Conservation (phyloP, 345 rosid genomes). For the Trapa incisa region DNA sequence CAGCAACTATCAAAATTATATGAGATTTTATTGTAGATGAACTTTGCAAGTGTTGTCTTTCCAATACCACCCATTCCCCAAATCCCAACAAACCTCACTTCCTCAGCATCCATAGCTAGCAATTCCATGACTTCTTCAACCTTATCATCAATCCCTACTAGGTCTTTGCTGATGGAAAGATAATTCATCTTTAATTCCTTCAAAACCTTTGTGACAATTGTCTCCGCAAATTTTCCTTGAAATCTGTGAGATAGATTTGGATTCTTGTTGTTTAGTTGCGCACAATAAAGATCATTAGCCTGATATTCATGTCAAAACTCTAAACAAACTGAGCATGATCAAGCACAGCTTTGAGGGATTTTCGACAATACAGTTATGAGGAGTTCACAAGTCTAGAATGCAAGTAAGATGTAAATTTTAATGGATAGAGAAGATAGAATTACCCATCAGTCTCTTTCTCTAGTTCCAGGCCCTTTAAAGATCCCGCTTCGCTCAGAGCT, state of each 20-base stretch:
- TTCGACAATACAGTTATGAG: too few relatives aligned
- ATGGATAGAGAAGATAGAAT: neutral
- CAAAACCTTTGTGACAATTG: neutral
- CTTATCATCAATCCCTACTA: neutral
- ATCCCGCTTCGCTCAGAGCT: neutral
- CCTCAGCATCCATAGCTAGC: neutral
- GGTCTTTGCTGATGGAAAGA: accelerated
- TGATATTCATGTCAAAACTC: too few relatives aligned
- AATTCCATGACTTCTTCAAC: neutral
- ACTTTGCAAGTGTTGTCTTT: slow-evolving; percentile 1
- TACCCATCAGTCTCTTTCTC: neutral
- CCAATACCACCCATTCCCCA: slow-evolving; percentile 1
- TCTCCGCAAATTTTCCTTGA: neutral
- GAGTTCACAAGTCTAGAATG: too few relatives aligned
- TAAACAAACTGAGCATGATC: too few relatives aligned
- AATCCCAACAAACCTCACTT: neutral
- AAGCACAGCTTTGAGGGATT: too few relatives aligned
- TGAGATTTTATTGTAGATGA: neutral
- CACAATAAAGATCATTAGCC: too few relatives aligned
- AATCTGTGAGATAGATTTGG: neutral
- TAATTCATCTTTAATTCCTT: neutral
- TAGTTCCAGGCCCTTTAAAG: neutral
- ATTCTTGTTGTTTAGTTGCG: neutral
- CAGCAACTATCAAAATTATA: neutral
- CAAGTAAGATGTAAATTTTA: neutral